Conservation (phyloP, 106 monocot genomes). For the Vanilla planifolia region DNA sequence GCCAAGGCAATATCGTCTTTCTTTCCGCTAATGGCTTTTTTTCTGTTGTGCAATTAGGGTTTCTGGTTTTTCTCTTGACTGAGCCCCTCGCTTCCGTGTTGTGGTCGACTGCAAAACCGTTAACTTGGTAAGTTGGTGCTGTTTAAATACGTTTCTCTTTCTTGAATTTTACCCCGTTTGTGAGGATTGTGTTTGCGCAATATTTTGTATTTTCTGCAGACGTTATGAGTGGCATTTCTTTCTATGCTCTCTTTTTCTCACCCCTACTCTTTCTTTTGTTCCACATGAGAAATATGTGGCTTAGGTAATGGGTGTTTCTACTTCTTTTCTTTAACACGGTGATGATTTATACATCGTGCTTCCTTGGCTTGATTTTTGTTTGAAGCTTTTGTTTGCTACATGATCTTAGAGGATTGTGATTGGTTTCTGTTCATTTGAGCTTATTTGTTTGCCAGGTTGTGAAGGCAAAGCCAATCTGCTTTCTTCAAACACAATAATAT, state of each 20-base stretch:
- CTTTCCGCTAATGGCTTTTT: constrained; percentile 11
- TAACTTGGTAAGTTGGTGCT: neutral
- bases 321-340: too few relatives aligned
- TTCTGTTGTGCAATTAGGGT: constrained; percentile 17
- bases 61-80: constrained; percentile 8
- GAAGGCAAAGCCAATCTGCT: neutral
- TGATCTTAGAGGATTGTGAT: too few relatives aligned
- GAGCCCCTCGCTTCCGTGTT: neutral
- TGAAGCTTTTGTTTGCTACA: too few relatives aligned
- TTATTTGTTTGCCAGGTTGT: neutral
- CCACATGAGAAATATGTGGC: too few relatives aligned
- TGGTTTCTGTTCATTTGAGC: too few relatives aligned
- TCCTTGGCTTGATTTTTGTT: too few relatives aligned
- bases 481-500: constrained; percentile 16
- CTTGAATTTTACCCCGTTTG: neutral
- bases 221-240: neutral
- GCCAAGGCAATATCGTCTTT: neutral
- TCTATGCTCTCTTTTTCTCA: too few relatives aligned
- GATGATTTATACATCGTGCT: too few relatives aligned
- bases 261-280: too few relatives aligned
- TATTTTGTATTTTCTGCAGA: neutral
- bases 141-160: too few relatives aligned
- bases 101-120: neutral
- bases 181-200: too few relatives aligned
- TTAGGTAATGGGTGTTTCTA: too few relatives aligned